Evolutionary conservation across 1,139 yeast genomes (phyloP), one percentile per base, ranked within the genome.

Genomic region (Yamadazyma membranifaciens): DNA sequence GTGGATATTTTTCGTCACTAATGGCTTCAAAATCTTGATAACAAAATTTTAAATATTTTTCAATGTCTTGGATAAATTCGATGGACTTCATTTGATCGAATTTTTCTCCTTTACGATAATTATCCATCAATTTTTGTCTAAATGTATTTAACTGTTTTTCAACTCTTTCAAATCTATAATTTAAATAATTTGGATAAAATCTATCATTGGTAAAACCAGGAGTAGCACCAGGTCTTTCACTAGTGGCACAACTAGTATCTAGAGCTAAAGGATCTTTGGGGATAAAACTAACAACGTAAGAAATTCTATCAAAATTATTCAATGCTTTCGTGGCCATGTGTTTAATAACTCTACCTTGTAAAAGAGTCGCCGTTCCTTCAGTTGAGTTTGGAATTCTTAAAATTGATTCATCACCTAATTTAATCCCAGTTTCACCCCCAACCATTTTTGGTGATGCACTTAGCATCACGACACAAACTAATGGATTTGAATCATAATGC

Each of bases 131-230:
- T 29, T 50, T 45, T 2, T 54, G 41, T 36, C 59, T 56, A 45
- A 63, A 56, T 10, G 47, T 34, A 6, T 55, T 50, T 24, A 69
- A 55, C 46, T 73, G 59, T 37, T 61, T 56, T 38, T 57, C 50
- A 31, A 71, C 54, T 37, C 73, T 57, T 10, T 53, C 49, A 37
- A 70, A 58, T 48, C 75, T 61, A 54, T 67, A 71, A 37, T 56
- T 53, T 41, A 73, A 57, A 65, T 69, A 73, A 31, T 66, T 68
- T n/a, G 72, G 73, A 49, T 73, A 73, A 48, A 69, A 69, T 31
- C 57, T 63, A 46, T 69, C 60, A 50, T 66, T 67, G 32, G 63
- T 50, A 9, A 66, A 59, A 11, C 68, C 62, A 37, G 60, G 58
- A 35, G 63, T 57, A 32, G 59, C 57, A 37, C 61, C 65, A 6